phyloP scores from a whole-genome alignment of 2,329 filamentous ascomycete genomes.

The Aureobasidium zeae region DNA sequence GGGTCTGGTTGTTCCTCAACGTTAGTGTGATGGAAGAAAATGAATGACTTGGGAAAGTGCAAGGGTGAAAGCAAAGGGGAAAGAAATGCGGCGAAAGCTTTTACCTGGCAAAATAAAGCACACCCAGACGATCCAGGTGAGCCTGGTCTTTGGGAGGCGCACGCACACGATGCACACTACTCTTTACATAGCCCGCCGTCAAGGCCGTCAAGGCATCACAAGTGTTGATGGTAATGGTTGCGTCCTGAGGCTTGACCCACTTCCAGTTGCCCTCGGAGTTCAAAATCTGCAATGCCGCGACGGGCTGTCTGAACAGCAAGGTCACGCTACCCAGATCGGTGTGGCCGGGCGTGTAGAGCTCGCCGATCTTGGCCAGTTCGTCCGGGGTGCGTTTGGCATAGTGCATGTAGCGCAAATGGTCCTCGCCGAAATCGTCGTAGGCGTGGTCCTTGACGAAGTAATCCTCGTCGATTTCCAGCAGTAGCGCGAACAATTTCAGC shows the following conservation, averaged over 20 bases:
- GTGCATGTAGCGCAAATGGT: slow-evolving; percentile 55
- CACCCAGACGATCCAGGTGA: slow-evolving; percentile 40
- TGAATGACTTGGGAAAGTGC: background rate
- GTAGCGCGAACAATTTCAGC: slow-evolving; percentile 51
- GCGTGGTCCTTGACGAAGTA: slow-evolving; percentile 47
- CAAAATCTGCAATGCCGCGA: slow-evolving; percentile 31
- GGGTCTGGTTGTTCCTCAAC: slow-evolving; percentile 22
- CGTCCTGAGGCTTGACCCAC: slow-evolving; percentile 32
- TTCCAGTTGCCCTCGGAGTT: slow-evolving; percentile 31
- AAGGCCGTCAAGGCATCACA: slow-evolving; percentile 32
- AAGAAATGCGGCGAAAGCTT: no score
- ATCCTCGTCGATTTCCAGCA: slow-evolving; percentile 52
- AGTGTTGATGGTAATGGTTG: slow-evolving; percentile 34
- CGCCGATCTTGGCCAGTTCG: slow-evolving; percentile 24
- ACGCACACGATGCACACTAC: slow-evolving; percentile 41
- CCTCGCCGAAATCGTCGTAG: slow-evolving; percentile 50
- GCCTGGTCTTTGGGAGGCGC: slow-evolving; percentile 41
- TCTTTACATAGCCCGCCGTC: slow-evolving; percentile 38
- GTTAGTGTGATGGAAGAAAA: background rate
- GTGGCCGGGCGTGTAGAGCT: slow-evolving; percentile 30
- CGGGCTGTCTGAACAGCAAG: slow-evolving; percentile 31
- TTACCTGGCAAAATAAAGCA: slow-evolving; percentile 45
- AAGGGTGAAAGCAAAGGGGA: no score
- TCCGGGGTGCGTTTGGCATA: slow-evolving; percentile 36
- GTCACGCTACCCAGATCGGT: slow-evolving; percentile 36